Evolutionary conservation across 2,329 filamentous ascomycete genomes (phyloP), one percentile per base, ranked within the genome.

Genomic region (Xylaria arbuscula): DNA sequence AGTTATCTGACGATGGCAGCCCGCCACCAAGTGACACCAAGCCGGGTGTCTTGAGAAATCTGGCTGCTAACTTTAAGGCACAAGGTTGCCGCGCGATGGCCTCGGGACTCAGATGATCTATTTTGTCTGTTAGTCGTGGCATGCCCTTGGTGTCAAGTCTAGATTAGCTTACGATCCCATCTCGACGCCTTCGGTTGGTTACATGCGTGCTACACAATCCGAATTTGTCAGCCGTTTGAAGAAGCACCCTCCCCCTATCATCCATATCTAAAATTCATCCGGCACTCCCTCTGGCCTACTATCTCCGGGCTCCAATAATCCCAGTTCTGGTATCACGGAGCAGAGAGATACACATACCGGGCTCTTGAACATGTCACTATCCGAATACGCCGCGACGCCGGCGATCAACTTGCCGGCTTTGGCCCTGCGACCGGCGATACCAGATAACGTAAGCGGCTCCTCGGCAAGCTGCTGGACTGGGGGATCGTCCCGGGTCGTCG

Each of bases 21-120:
- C 96, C 96, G 60, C 96, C 96, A 64, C 96, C 96, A 1, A 99
- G 89, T 1, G 94, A 97, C 77, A 99, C 96, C 67, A 98, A 82
- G 17, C 92, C 94, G 0, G 94, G 93, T 47, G 86, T 93, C 77
- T 91, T 92, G 62, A 98, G 87, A 78, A 90, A 91, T 64, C 87
- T 88, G 53, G 94, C 94, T 5, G 94, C 94, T 69, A 87, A 86
- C 81, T 98, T 98, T 69, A 98, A 84, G n/a, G 90, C 90, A 71
- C 88, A 93, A 40, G 86, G 90, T 79, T 88, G 80, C 60, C 89
- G 83, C 22, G 86, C 78, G 66, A 85, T 84, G 70, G 87, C 88
- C 78, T 95, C 92, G 9, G 81, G 72, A 34, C 84, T 92, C 55
- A 94, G 80, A 66, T 88, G 85, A 75, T 83, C 86, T 88, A 28